A percentile compares a stretch with the other conserved stretches of the same genome.
Evolutionary conservation across 345 rosid species (phyloP).

Genomic region (Microcos paniculata): DNA sequence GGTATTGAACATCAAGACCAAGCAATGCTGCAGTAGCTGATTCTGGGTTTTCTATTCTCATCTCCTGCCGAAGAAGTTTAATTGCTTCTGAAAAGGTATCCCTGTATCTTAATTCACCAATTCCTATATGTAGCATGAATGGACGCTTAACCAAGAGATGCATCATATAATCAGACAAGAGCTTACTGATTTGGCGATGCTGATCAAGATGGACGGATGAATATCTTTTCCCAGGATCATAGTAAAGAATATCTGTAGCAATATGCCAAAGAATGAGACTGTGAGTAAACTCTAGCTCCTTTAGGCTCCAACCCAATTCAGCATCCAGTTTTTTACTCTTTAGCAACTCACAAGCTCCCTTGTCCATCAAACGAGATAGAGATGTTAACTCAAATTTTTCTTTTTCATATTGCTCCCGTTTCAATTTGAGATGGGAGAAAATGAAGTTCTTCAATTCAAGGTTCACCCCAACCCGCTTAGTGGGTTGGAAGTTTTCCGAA

Average conservation of each 20-base stretch:
- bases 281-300: slow-evolving; percentile 11
- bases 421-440: not conserved
- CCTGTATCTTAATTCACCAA: not conserved
- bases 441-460: not conserved
- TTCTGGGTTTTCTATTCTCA: not conserved
- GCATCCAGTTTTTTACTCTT: not conserved
- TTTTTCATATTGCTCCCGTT: not conserved
- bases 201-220: no score
- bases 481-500: not conserved
- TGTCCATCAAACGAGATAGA: not conserved
- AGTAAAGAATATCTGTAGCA: slow-evolving; percentile 23
- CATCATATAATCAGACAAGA: slow-evolving; percentile 9
- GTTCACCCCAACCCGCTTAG: not conserved
- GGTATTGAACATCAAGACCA: not conserved
- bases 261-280: slow-evolving; percentile 31
- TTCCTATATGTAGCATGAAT: slow-evolving; percentile 13
- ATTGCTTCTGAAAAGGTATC: slow-evolving; percentile 5
- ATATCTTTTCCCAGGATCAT: not conserved
- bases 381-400: not conserved
- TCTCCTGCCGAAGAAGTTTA: not conserved
- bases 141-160: not conserved
- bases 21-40: not conserved
- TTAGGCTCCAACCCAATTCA: slow-evolving; percentile 4
- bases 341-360: not conserved
- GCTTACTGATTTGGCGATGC: slow-evolving; percentile 2